Evolutionary conservation across 2,329 filamentous ascomycete genomes (phyloP).

Genomic region (Fusarium piperis): DNA sequence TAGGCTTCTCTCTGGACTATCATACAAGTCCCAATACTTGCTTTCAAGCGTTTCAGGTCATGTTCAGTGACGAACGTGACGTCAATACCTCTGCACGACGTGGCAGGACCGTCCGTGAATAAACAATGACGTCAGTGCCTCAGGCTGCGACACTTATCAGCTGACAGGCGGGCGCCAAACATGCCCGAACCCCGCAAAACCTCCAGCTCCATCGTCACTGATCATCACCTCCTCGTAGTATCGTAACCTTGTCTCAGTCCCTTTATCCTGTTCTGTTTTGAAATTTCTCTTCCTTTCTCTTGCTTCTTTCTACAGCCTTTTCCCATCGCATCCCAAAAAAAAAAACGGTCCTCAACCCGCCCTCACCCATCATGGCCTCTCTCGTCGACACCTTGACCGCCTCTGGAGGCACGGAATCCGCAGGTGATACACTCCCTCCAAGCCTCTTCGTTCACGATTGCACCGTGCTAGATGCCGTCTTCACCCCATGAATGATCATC

Average conservation of each 20-base stretch:
- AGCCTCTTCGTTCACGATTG: background rate
- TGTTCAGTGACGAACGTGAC: background rate
- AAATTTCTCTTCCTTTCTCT: background rate
- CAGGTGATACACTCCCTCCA: slow-evolving; percentile 20
- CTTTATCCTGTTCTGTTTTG: background rate
- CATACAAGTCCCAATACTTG: background rate
- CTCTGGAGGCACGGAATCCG: slow-evolving; percentile 41
- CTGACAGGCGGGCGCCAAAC: slow-evolving; percentile 1
- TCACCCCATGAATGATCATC: too few species aligned
- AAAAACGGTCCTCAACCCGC: background rate
- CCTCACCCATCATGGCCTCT: slow-evolving; percentile 28
- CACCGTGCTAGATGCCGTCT: too few species aligned
- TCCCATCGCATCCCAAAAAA: background rate
- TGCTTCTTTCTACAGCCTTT: background rate
- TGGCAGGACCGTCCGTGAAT: background rate
- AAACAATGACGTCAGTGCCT: slow-evolving; percentile 23
- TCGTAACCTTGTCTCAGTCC: slow-evolving; percentile 2
- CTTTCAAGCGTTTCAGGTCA: background rate
- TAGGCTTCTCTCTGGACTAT: background rate
- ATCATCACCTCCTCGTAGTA: background rate
- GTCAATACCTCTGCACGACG: background rate
- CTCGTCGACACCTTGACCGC: slow-evolving; percentile 36
- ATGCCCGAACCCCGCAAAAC: slow-evolving; percentile 20
- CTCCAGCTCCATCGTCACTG: slow-evolving; percentile 13
- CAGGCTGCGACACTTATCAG: background rate